Base-by-base conservation (phyloP, 2,329 filamentous ascomycete species). In the Fonsecaea multimorphosa region DNA sequence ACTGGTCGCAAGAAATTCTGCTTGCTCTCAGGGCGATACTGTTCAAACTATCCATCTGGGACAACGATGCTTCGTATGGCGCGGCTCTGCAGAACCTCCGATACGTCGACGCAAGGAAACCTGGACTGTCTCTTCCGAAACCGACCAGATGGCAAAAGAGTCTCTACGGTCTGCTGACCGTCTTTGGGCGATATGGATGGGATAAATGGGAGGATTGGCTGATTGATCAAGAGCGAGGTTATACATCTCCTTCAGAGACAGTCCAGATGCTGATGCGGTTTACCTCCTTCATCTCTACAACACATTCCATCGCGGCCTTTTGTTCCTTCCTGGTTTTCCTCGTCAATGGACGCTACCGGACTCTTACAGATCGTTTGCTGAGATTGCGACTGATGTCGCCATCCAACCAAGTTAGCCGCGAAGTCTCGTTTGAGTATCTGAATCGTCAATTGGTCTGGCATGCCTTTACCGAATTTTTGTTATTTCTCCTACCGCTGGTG, bases 401-500 rank as follows among this genome's bases (percentile, higher is more conserved):
- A 4, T 93, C 90, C 2, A 92, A 87, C 74, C 91, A 96, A 75
- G 90, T 96, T 69, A 92, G 88, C 75, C 86, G 94, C 34, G 93
- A 98, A 78, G 93, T 99, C 29, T 96, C 92, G 0, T 98, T 99
- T 76, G 95, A 99, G 79, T 98, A 97, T 74, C 86, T 98, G 57
- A 99, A 99, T 77, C 89, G 95, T 55, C 95, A 99, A 79, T 87
- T 99, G 11, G 95, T 99, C 40, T 99, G 95, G 95, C 95, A 99
- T 79, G 95, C 95, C n/a, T 97, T 99, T 74, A 99, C 95, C 29
- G 95, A 99, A 77, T 99, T 99, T 73, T 83, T 99, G n/a, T 86
- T 99, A 34, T 99, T 98, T 77, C 86, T 98, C 19, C 84, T 99
- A n/a, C 95, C 95, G 0, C 85, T 99, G n/a, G 91, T 99, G 49